Evolutionary conservation across 805 yeast genomes (phyloP), one percentile per base, ranked within the genome.

Genomic region (Grigorovia yakushimaensis): DNA sequence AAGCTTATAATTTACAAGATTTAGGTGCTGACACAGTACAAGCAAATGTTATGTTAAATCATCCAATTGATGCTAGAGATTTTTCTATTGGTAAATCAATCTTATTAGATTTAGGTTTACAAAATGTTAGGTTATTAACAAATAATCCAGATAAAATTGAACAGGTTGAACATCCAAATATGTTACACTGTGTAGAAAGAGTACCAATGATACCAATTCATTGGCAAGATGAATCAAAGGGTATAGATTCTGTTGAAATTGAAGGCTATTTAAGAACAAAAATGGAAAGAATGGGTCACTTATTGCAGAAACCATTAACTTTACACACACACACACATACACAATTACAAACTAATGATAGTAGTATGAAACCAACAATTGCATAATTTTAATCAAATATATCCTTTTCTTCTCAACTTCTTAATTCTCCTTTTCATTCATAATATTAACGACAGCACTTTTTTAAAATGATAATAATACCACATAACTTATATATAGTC

Each of bases 1-100:
- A 93, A 67, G 98, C 98, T 2, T 93, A 93, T 67, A 93, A 93
- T 62, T 71, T 93, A 54, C 99, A 93, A 70, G 99, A 93, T 68
- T 72, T 93, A 48, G 99, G 99, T 6, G 98, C 98, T 7, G 99
- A 93, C 65, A 93, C 99, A 0, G 98, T 93, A 4, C 94, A 89
- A 65, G 98, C 98, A 8, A 93, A 93, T 66, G 69, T 93, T 49
- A 65, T 93, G 69, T 73, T 93, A 52, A 78, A 96, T 56, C 99
- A 93, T 59, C 99, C 99, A 5, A 98, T 97, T 0, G 99, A 93
- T 66, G 95, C 86, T n/a, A 79, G 99, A 57, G 84, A 89, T 41
- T 93, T 91, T 63, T 81, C 93, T 1, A 71, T 93, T 50, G 98
- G 98, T 6, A 93, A 97, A 9, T 93, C 98, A 2, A 93, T 93